Percentiles rank a stretch among this genome's conserved stretches.
Evolutionary conservation across 495 filamentous ascomycete species (phyloP).

Genomic region (Aspergillus taichungensis): DNA sequence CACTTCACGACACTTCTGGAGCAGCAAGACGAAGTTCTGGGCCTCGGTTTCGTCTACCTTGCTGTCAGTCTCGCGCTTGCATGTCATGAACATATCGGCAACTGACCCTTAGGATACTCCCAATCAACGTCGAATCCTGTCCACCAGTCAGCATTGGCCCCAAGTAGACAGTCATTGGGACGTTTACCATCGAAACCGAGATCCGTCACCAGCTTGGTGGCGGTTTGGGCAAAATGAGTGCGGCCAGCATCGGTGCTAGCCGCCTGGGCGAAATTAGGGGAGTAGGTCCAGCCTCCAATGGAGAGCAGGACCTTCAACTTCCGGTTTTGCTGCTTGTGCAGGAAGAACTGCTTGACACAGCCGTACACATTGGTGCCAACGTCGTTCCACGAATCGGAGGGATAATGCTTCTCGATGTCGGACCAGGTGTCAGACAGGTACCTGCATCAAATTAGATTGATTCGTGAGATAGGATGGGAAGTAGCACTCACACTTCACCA

Average conservation of each 20-base stretch:
- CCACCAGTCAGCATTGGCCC: slow-evolving; percentile 2
- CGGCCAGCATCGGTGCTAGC: slow-evolving; percentile 53
- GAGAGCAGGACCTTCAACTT: slow-evolving; percentile 86
- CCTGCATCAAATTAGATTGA: slow-evolving; percentile 18
- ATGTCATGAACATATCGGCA: neutral
- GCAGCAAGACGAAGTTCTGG: slow-evolving; percentile 58
- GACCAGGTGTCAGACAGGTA: slow-evolving; percentile 78
- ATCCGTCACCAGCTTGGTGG: slow-evolving; percentile 60
- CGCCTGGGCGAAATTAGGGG: slow-evolving; percentile 71
- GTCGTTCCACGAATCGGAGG: slow-evolving; percentile 38
- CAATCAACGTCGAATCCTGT: slow-evolving; percentile 56
- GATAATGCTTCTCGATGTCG: slow-evolving; percentile 80
- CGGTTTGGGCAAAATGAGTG: slow-evolving; percentile 59
- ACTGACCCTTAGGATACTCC: slow-evolving; percentile 43
- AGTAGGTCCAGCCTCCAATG: slow-evolving; percentile 96
- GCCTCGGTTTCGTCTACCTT: slow-evolving; percentile 48
- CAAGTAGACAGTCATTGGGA: neutral
- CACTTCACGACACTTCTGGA: slow-evolving; percentile 53
- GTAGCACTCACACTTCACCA: slow-evolving; percentile 61
- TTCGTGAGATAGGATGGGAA: neutral
- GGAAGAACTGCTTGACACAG: slow-evolving; percentile 86
- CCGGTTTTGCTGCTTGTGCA: slow-evolving; percentile 81
- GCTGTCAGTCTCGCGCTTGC: slow-evolving; percentile 2
- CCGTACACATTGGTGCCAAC: slow-evolving; percentile 38
- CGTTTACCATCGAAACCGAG: slow-evolving; percentile 51